phyloP scores from a whole-genome alignment of 305 asterid genomes.

The Fraxinus sp. region DNA sequence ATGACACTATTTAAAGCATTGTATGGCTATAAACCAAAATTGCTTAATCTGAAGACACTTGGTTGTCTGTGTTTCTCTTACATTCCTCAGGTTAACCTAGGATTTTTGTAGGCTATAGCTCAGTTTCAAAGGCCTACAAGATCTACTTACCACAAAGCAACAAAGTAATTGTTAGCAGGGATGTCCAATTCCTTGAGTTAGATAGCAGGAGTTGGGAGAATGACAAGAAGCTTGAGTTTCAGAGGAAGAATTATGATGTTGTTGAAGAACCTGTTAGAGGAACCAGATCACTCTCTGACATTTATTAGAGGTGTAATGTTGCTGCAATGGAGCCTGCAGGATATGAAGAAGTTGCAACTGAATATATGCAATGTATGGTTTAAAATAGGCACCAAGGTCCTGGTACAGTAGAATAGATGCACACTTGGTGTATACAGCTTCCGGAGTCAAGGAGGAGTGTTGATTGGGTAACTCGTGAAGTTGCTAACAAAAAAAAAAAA shows the following conservation, averaged over 20 bases:
- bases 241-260: background rate
- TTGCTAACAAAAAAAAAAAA: too few relatives aligned
- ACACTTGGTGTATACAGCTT: too few relatives aligned
- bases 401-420: too few relatives aligned
- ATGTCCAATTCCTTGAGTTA: background rate
- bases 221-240: background rate
- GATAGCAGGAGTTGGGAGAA: background rate
- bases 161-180: background rate
- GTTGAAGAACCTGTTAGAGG: constrained; percentile 6
- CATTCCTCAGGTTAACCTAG: background rate
- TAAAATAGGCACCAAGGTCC: too few relatives aligned
- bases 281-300: background rate
- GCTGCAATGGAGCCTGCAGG: too few relatives aligned
- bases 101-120: background rate
- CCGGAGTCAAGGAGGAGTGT: too few relatives aligned
- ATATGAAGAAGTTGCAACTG: background rate
- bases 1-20: background rate
- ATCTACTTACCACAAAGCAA: background rate
- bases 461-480: too few relatives aligned
- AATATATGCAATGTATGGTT: background rate
- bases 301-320: background rate
- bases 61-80: background rate
- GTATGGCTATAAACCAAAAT: background rate
- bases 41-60: background rate
- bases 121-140: background rate